Evolutionary conservation across 768 basidiomycete genomes (phyloP).

Genomic region (Tulasnella sp.): DNA sequence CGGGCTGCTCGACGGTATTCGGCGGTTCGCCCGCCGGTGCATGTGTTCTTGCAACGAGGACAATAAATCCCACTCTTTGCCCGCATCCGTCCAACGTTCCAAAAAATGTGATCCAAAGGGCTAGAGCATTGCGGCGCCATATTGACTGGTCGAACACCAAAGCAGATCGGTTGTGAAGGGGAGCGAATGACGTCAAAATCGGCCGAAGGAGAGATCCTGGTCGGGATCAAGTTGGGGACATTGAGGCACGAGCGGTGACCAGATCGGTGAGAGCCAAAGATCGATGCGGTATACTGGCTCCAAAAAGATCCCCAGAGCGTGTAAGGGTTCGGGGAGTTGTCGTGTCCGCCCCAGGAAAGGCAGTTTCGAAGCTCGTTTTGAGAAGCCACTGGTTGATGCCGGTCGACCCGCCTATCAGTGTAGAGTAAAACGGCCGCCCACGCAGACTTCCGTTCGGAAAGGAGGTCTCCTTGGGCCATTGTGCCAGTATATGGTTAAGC

Average conservation of each 20-base stretch:
- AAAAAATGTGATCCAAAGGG: neutral
- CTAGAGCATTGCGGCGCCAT: neutral
- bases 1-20: neutral
- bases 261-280: slow-evolving; percentile 12
- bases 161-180: neutral
- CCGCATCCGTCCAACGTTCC: neutral
- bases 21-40: neutral
- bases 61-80: neutral
- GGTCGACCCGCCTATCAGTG: slow-evolving; percentile 1
- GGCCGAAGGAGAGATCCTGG: neutral
- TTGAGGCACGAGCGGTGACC: slow-evolving; percentile 13
- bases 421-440: neutral
- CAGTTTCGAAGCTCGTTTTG: slow-evolving; percentile 16
- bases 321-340: neutral
- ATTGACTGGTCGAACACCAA: neutral
- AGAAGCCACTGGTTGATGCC: slow-evolving; percentile 10
- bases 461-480: neutral
- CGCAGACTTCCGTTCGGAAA: neutral
- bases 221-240: neutral
- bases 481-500: slow-evolving; percentile 4
- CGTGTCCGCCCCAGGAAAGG: slow-evolving; percentile 8
- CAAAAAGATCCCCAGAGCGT: slow-evolving; percentile 9
- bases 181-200: neutral
- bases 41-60: slow-evolving; percentile 1
- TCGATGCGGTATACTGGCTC: slow-evolving; percentile 9